Conservation (phyloP, 495 filamentous ascomycete genomes). For the Halenospora varia region DNA sequence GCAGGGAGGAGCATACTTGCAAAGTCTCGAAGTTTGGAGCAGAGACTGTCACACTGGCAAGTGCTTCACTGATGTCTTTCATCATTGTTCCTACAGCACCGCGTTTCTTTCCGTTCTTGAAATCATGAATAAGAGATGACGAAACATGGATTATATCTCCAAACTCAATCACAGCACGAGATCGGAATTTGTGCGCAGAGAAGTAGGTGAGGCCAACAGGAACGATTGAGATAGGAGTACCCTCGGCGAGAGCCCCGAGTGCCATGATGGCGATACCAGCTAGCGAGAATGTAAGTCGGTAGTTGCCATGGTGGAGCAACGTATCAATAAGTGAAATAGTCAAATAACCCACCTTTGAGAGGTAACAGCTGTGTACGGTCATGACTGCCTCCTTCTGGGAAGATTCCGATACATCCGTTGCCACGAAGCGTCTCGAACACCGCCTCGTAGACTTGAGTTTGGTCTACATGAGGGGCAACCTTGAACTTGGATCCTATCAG, state of each 20-base stretch:
- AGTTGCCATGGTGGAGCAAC: not conserved
- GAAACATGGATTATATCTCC: slow-evolving; percentile 79
- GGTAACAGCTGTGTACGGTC: slow-evolving; percentile 87
- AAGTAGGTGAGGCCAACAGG: slow-evolving; percentile 99
- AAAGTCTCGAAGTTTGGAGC: slow-evolving; percentile 92
- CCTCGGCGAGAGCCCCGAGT: slow-evolving; percentile 76
- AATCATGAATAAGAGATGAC: slow-evolving; percentile 71
- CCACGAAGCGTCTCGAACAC: slow-evolving; percentile 74
- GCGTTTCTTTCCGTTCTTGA: slow-evolving; percentile 70
- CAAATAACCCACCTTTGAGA: slow-evolving; percentile 52
- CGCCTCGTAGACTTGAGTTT: slow-evolving; percentile 82
- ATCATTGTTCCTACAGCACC: slow-evolving; percentile 75
- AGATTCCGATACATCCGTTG: slow-evolving; percentile 93
- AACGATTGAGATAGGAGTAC: slow-evolving; percentile 62
- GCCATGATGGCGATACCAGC: slow-evolving; percentile 97
- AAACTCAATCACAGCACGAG: slow-evolving; percentile 91
- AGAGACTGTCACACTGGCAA: slow-evolving; percentile 83
- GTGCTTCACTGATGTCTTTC: slow-evolving; percentile 71
- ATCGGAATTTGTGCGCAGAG: slow-evolving; percentile 95
- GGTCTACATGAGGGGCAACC: slow-evolving; percentile 86
- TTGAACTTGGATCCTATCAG: slow-evolving; percentile 79
- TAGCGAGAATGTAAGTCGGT: not conserved
- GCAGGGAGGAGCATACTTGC: slow-evolving; percentile 43
- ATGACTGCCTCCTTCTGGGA: slow-evolving; percentile 95
- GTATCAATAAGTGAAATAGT: not conserved